Conservation (phyloP, 169 alveolate species). For the Plasmodium fragile region DNA sequence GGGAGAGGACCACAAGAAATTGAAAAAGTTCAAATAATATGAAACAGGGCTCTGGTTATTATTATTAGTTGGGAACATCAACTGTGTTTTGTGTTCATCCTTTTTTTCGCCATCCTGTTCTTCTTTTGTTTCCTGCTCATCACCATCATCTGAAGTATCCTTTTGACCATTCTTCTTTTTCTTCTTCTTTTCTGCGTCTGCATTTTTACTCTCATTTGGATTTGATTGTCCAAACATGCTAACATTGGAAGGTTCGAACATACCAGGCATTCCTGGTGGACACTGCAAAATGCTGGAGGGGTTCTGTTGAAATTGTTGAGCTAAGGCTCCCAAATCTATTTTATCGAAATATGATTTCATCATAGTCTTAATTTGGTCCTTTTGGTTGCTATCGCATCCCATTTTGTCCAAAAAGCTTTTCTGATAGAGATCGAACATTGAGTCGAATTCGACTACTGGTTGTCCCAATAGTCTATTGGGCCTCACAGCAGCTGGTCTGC, state of each 20-base stretch:
- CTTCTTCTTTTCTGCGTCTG: not conserved
- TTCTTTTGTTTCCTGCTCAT: not conserved
- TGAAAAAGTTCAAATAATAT: not conserved
- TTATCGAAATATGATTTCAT: slow-evolving; percentile 34
- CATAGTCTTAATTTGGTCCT: slow-evolving; percentile 6
- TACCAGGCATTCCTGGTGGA: not conserved
- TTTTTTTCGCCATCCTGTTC: not conserved
- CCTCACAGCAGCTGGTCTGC: not conserved
- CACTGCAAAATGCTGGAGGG: not conserved
- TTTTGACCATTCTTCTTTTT: not conserved
- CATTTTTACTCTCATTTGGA: not conserved
- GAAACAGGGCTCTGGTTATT: not conserved
- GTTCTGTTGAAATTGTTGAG: slow-evolving; percentile 4
- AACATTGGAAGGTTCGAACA: not conserved
- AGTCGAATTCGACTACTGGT: slow-evolving; percentile 12
- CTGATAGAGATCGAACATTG: slow-evolving; percentile 16
- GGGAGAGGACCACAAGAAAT: not conserved
- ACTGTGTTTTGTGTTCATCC: not conserved
- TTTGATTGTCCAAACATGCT: not conserved
- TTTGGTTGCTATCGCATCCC: slow-evolving; percentile 23
- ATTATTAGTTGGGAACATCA: not conserved
- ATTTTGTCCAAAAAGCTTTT: slow-evolving; percentile 16
- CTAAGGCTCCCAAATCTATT: slow-evolving; percentile 9
- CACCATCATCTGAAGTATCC: not conserved
- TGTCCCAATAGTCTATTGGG: slow-evolving; percentile 1